Percentiles rank a stretch among this genome's conserved stretches.
phyloP scores from a whole-genome alignment of 148 eudicot species.

The Selenicereus undatus region DNA sequence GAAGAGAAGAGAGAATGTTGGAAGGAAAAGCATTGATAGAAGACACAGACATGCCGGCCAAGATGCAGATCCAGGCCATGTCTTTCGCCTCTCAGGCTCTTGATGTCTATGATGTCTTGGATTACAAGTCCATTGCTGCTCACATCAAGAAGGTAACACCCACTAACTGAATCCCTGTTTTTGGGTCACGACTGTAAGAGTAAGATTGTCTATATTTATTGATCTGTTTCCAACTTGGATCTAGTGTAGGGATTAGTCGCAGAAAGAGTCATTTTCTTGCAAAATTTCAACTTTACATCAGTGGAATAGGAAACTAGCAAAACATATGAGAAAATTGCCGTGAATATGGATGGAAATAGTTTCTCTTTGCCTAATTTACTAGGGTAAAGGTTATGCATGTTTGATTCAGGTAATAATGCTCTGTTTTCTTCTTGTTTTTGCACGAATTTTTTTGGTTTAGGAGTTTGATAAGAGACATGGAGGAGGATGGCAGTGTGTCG shows the following conservation, averaged over 20 bases:
- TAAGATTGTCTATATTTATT: too few species aligned
- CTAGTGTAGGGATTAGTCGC: too few species aligned
- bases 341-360: too few species aligned
- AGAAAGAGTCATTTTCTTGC: neutral
- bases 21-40: conserved; percentile 89
- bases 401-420: neutral
- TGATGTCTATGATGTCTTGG: conserved; percentile 78
- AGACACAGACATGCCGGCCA: conserved; percentile 93
- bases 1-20: conserved; percentile 51
- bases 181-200: too few species aligned
- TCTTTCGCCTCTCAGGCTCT: conserved; percentile 83
- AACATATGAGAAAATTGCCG: too few species aligned
- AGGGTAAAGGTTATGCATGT: too few species aligned
- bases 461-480: conserved; percentile 84
- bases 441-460: conserved; percentile 29
- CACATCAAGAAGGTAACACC: conserved; percentile 76
- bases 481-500: conserved; percentile 98
- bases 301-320: too few species aligned
- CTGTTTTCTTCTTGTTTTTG: neutral
- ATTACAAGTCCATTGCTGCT: conserved; percentile 77
- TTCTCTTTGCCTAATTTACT: too few species aligned
- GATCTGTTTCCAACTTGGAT: too few species aligned
- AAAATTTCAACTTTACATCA: neutral
- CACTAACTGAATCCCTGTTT: neutral
- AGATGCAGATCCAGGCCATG: conserved; percentile 98